phyloP scores from a whole-genome alignment of 208 protist species.

The Acanthamoeba quina region DNA sequence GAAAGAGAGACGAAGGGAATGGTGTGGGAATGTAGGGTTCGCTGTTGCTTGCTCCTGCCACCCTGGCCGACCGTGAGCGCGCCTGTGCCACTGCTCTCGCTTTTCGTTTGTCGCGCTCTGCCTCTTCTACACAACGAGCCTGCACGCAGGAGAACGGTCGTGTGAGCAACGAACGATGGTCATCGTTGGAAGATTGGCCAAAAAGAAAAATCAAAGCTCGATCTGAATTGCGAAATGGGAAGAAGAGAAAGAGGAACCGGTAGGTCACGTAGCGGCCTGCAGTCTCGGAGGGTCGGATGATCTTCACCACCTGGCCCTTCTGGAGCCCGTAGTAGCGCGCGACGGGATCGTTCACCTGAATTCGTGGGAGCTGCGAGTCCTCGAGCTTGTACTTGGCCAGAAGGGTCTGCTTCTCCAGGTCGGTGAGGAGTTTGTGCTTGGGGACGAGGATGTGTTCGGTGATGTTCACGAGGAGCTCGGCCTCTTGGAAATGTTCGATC shows the following conservation, averaged over 20 bases:
- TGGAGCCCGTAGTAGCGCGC: slow-evolving; percentile 96
- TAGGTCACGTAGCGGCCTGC: slow-evolving; percentile 99
- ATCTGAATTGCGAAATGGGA: too few relatives aligned
- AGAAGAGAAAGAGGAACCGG: slow-evolving; percentile 96
- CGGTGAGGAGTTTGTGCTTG: slow-evolving; percentile 94
- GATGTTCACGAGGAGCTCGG: slow-evolving; percentile 97
- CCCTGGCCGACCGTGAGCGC: too few relatives aligned
- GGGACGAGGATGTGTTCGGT: slow-evolving; percentile 98
- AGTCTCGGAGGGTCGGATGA: slow-evolving; percentile 97
- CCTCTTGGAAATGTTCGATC: slow-evolving; percentile 96
- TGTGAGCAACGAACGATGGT: too few relatives aligned
- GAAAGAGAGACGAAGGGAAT: too few relatives aligned
- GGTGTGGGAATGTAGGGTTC: too few relatives aligned
- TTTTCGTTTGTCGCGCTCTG: too few relatives aligned
- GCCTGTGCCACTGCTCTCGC: too few relatives aligned
- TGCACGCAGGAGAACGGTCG: too few relatives aligned
- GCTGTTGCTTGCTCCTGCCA: too few relatives aligned
- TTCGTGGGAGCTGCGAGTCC: slow-evolving; percentile 96
- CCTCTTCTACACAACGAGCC: too few relatives aligned
- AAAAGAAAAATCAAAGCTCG: too few relatives aligned
- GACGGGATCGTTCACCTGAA: slow-evolving; percentile 96
- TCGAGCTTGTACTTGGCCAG: slow-evolving; percentile 95
- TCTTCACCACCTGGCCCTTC: slow-evolving; percentile 96
- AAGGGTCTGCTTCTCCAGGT: slow-evolving; percentile 93
- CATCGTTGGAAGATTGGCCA: too few relatives aligned